Conservation (phyloP, 2,329 filamentous ascomycete species). For the Calycina herbarum region DNA sequence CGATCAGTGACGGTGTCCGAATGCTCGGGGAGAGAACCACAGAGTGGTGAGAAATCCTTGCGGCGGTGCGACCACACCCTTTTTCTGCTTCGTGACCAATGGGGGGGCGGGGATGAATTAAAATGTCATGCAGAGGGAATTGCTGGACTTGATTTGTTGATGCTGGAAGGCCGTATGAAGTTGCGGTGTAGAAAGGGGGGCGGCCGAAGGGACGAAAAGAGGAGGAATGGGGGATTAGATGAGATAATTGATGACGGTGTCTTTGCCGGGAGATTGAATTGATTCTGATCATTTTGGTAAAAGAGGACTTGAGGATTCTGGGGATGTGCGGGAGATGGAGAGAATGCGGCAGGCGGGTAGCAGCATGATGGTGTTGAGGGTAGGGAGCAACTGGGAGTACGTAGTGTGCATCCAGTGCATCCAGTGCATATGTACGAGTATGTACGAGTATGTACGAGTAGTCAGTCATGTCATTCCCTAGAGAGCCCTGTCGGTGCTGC, state of each 20-base stretch:
- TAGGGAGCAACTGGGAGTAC: neutral
- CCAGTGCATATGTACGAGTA: neutral
- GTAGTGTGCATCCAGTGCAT: neutral
- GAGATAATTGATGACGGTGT: neutral
- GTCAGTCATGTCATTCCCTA: neutral
- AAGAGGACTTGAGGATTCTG: neutral
- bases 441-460: neutral
- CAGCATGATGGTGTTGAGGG: neutral
- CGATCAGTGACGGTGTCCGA: too few relatives aligned
- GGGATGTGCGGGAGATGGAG: neutral
- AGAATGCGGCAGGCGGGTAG: neutral
- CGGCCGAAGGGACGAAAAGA: neutral
- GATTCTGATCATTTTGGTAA: neutral
- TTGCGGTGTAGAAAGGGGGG: slow-evolving; percentile 1
- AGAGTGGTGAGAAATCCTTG: neutral
- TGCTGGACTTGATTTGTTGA: slow-evolving; percentile 1
- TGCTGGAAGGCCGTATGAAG: neutral
- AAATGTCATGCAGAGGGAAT: neutral
- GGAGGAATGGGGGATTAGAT: neutral
- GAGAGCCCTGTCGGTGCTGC: neutral
- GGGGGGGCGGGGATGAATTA: neutral
- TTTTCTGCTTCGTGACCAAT: neutral
- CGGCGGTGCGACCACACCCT: neutral
- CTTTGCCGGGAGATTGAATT: neutral
- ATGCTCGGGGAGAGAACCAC: neutral